These are phyloP conservation scores for Fistulina hepatica DNA, from an alignment of 1,284 basidiomycete species.

Conservation along the genomic window DNA sequence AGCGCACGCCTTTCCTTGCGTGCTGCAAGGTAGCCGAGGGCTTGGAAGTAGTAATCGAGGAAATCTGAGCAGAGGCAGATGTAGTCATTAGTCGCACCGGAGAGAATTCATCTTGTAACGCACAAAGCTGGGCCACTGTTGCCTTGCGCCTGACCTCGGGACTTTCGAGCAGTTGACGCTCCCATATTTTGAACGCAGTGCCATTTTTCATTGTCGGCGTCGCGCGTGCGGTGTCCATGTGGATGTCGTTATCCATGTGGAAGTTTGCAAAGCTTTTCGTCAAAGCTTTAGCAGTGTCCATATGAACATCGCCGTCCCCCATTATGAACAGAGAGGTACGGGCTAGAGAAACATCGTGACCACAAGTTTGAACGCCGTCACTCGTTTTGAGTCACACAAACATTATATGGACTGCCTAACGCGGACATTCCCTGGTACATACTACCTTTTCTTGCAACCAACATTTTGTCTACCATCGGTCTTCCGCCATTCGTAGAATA, in stretches of 20 bases:
- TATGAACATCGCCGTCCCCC: constrained; percentile 51
- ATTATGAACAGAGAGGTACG: too few relatives aligned
- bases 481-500: too few relatives aligned
- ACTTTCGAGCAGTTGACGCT: constrained; percentile 72
- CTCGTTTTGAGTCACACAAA: too few relatives aligned
- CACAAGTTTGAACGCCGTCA: too few relatives aligned
- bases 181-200: constrained; percentile 63
- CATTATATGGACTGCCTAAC: too few relatives aligned
- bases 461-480: too few relatives aligned
- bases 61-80: constrained; percentile 57
- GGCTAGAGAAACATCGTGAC: too few relatives aligned
- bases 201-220: constrained; percentile 42
- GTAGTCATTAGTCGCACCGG: background rate
- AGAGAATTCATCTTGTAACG: constrained; percentile 20
- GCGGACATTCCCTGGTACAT: too few relatives aligned
- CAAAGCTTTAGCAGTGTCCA: constrained; percentile 58
- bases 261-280: constrained; percentile 12
- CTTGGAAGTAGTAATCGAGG: constrained; percentile 91
- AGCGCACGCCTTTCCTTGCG: constrained; percentile 72
- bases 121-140: constrained; percentile 91
- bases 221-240: constrained; percentile 56
- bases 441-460: too few relatives aligned
- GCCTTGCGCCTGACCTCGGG: constrained; percentile 86
- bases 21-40: constrained; percentile 75
- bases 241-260: constrained; percentile 50